Evolutionary conservation across 2,329 filamentous ascomycete species (phyloP).

Genomic region (Zymoseptoria ardabiliae): DNA sequence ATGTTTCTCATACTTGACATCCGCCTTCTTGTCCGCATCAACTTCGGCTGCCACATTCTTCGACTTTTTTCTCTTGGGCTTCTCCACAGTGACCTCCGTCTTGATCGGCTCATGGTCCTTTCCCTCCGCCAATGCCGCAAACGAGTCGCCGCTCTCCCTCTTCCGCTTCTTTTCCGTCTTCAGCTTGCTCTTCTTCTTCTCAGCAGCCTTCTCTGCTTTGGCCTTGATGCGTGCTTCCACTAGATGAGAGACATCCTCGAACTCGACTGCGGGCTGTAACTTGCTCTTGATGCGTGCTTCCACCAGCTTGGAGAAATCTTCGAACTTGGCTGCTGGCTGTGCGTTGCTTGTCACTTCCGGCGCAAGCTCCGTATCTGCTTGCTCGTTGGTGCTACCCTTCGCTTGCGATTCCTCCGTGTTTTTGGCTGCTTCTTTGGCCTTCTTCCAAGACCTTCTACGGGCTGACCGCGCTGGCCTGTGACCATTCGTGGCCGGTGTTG

Average conservation of each 20-base stretch:
- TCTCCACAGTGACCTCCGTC: not conserved
- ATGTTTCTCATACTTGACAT: not conserved
- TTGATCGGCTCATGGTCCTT: not conserved
- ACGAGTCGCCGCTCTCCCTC: slow-evolving; percentile 25
- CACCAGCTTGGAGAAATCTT: not conserved
- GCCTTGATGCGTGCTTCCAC: slow-evolving; percentile 26
- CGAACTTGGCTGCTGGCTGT: not conserved
- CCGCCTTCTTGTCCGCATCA: not conserved
- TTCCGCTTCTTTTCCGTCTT: slow-evolving; percentile 29
- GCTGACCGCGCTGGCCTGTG: not conserved
- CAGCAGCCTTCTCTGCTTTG: slow-evolving; percentile 22
- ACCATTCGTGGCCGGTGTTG: not conserved
- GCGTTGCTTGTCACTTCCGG: not conserved
- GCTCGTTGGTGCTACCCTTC: not conserved
- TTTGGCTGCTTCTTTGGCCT: not conserved
- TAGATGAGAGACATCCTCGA: slow-evolving; percentile 27
- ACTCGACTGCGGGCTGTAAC: slow-evolving; percentile 13
- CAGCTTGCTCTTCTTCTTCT: slow-evolving; percentile 3
- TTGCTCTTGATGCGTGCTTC: not conserved
- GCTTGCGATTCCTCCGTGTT: not conserved
- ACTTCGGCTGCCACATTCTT: not conserved
- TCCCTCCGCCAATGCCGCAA: not conserved
- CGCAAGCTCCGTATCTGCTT: not conserved
- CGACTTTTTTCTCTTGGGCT: not conserved
- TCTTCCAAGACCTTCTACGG: not conserved